A percentile compares a stretch with the other conserved stretches of the same genome.
These are phyloP conservation scores for Cryphonectria carpinicola DNA, from an alignment of 2,329 filamentous ascomycete genomes.

Conservation along the genomic window DNA sequence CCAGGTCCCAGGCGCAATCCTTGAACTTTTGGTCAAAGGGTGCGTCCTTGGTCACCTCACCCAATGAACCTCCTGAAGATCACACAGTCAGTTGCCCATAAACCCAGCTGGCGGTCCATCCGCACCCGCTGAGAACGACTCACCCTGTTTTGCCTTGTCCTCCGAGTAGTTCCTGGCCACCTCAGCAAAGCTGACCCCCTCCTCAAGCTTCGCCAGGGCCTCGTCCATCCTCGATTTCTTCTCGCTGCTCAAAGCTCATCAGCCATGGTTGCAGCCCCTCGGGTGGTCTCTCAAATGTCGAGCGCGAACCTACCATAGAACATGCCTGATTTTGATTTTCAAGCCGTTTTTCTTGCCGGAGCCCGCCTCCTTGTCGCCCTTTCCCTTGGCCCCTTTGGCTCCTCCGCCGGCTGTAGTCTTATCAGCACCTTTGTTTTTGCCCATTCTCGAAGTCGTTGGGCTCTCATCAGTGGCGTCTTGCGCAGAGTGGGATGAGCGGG, in stretches of 20 bases:
- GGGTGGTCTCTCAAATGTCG: neutral
- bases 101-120: neutral
- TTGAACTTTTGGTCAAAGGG: conserved; percentile 70
- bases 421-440: conserved; percentile 42
- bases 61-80: conserved; percentile 65
- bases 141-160: conserved; percentile 73
- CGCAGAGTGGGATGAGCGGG: neutral
- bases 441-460: conserved; percentile 32
- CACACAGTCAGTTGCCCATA: neutral
- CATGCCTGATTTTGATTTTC: conserved; percentile 75
- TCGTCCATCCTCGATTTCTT: conserved; percentile 81
- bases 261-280: neutral
- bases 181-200: conserved; percentile 73
- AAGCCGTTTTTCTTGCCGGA: conserved; percentile 59
- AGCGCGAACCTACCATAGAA: conserved; percentile 50
- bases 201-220: conserved; percentile 68
- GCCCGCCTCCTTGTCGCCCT: conserved; percentile 26
- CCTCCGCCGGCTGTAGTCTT: conserved; percentile 23
- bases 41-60: conserved; percentile 68
- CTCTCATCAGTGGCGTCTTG: neutral
- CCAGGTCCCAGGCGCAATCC: conserved; percentile 70
- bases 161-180: conserved; percentile 75
- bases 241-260: conserved; percentile 56
- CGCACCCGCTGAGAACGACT: conserved; percentile 14
- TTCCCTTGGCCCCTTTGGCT: conserved; percentile 37